Percentiles rank a stretch among this genome's conserved stretches.
These are phyloP conservation scores for Massarina eburnea DNA, from an alignment of 2,329 filamentous ascomycete genomes.

Conservation along the genomic window DNA sequence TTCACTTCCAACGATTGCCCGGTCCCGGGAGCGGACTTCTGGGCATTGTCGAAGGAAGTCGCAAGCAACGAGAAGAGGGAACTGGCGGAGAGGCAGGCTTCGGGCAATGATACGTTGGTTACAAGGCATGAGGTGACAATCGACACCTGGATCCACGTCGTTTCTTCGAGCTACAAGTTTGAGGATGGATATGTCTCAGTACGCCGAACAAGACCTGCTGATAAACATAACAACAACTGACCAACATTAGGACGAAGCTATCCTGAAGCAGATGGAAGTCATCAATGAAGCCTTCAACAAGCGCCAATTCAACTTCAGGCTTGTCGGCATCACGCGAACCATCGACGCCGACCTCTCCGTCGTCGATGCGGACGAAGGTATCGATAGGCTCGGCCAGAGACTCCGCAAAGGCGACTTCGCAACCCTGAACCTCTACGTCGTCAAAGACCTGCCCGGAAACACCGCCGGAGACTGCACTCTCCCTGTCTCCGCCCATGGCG, in stretches of 20 bases:
- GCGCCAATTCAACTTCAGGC: background rate
- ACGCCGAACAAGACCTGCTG: background rate
- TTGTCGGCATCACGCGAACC: background rate
- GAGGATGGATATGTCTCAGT: slow-evolving; percentile 4
- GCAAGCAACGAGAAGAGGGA: slow-evolving; percentile 1
- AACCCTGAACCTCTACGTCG: slow-evolving; percentile 54
- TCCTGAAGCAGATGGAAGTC: background rate
- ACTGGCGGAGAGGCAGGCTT: background rate
- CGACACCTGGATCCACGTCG: slow-evolving; percentile 3
- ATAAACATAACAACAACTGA: background rate
- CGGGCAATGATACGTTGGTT: background rate
- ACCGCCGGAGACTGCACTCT: slow-evolving; percentile 11
- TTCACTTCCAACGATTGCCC: background rate
- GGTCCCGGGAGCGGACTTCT: background rate
- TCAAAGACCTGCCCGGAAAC: slow-evolving; percentile 49
- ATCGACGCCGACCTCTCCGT: slow-evolving; percentile 1
- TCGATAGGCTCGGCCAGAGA: slow-evolving; percentile 35
- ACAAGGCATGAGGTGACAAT: background rate
- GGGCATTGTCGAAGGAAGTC: background rate
- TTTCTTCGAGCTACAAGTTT: background rate
- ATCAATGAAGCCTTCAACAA: background rate
- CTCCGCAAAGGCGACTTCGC: slow-evolving; percentile 53
- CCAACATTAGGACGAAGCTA: background rate
- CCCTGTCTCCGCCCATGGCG: slow-evolving; percentile 11
- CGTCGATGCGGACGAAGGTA: slow-evolving; percentile 22